Base-by-base conservation (phyloP, 2,329 filamentous ascomycete species). In the Zymoseptoria brevis region DNA sequence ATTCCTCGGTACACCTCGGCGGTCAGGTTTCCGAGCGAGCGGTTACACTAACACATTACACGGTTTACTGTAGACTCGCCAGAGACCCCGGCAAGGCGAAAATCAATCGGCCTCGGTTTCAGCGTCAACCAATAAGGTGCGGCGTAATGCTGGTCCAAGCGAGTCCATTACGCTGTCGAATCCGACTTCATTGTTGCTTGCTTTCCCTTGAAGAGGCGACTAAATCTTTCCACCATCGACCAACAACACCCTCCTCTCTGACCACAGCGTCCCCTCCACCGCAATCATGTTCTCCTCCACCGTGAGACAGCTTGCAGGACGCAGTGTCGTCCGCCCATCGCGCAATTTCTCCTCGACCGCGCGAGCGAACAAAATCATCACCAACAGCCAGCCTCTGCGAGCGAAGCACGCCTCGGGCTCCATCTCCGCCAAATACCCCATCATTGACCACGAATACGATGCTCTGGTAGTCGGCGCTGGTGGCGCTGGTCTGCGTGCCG, bases 391-490 rank as follows among this genome's bases (percentile, higher is more conserved):
- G 68, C 89, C 90, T 67, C 82, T 97, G 66, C 87, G 91, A 75
- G 94, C 93, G 59, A 96, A 95, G 81, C 92, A 96, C 81, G 92
- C 92, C 30, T 89, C 89, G 64, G 87, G 89, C 53, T 89, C 90
- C 73, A 83, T 96, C 70, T 89, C 87, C 76, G 87, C 82, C 76
- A 94, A 96, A 78, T 97, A 99, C 77, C 89, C 91, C 55, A 89
- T 99, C 70, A 92, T 99, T 86, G 94, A 97, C 76, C 94, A 99
- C 79, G 91, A 97, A 79, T 97, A 96, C 79, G 94, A 97, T 88
- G 93, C 93, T 63, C 82, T 99, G 69, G 94, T 99, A 62, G 90
- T 94, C 66, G 89, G 89, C 69, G 89, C 89, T 63, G 89, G 89
- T 74, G 89, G 89, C 69, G 81, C 89, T 62, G 89, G 89, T 75